A percentile compares a stretch with the other conserved stretches of the same genome.
Conservation (phyloP, 176 grass and related monocot species). For the Tillandsia fasciculata region DNA sequence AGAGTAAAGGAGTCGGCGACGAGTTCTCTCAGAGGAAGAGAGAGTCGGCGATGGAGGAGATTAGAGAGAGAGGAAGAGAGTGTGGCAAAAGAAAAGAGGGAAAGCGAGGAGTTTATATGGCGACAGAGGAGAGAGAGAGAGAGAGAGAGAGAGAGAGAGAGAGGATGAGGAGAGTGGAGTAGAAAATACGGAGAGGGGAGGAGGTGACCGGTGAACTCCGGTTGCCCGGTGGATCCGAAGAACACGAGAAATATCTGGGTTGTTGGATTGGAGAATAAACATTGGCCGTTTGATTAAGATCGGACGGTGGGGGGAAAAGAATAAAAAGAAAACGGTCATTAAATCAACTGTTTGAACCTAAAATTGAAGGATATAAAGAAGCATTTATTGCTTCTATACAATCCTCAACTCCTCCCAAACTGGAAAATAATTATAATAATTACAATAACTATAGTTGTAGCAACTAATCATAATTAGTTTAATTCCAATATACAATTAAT, state of each 20-base stretch:
- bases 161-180: not conserved
- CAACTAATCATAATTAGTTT: no score
- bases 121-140: not conserved
- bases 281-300: not conserved
- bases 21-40: not conserved
- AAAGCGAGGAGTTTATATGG: slow-evolving; percentile 2
- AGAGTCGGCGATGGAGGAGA: not conserved
- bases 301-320: not conserved
- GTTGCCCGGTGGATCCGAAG: slow-evolving; percentile 9
- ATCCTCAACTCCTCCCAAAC: no score
- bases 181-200: not conserved
- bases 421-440: no score
- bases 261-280: no score
- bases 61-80: not conserved
- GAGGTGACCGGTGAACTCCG: slow-evolving; percentile 14
- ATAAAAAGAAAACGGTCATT: no score
- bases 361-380: no score
- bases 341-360: no score
- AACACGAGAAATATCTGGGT: no score
- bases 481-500: no score
- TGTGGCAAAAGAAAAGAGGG: not conserved
- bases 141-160: not conserved
- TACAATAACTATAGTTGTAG: no score
- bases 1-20: not conserved
- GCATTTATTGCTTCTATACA: no score